Percentiles rank a stretch among this genome's conserved stretches.
Evolutionary conservation across 768 basidiomycete genomes (phyloP).

Genomic region (Pleurotus eryngii): DNA sequence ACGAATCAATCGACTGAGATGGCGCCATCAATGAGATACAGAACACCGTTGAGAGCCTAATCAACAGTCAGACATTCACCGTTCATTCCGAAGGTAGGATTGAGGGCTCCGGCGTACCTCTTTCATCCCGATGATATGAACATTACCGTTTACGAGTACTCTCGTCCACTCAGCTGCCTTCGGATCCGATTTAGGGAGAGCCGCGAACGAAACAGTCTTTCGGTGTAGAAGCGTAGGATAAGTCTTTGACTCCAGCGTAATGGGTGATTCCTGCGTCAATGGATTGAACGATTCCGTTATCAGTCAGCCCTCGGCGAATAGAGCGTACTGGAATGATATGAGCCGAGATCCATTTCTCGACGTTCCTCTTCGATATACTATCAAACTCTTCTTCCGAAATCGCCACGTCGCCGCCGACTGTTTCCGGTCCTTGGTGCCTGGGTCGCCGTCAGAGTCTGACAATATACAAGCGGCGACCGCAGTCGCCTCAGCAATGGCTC

Average conservation of each 20-base stretch:
- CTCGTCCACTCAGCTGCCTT: conserved; percentile 44
- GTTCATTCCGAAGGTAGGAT: not conserved
- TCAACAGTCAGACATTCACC: not conserved
- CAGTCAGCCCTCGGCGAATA: not conserved
- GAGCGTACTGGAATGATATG: conserved; percentile 24
- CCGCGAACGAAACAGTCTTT: conserved; percentile 54
- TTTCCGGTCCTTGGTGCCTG: conserved; percentile 59
- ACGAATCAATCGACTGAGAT: conserved; percentile 27
- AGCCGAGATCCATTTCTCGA: conserved; percentile 76
- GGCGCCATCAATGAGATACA: conserved; percentile 58
- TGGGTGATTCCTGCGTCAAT: conserved; percentile 39
- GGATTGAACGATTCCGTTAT: not conserved
- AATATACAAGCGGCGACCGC: not conserved
- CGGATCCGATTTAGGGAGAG: conserved; percentile 29
- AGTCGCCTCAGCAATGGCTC: conserved; percentile 27
- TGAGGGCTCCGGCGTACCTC: conserved; percentile 40
- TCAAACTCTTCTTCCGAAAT: conserved; percentile 71
- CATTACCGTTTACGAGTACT: conserved; percentile 52
- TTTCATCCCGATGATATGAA: conserved; percentile 55
- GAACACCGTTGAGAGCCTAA: conserved; percentile 52
- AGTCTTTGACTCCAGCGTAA: conserved; percentile 39
- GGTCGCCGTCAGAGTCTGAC: not conserved
- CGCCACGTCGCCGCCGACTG: conserved; percentile 40
- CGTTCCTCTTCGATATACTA: conserved; percentile 54
- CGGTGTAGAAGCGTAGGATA: conserved; percentile 60